Percentiles rank a stretch among this genome's conserved stretches.
Evolutionary conservation across 1,284 basidiomycete species (phyloP).

Genomic region (Rhodotorula sp.): DNA sequence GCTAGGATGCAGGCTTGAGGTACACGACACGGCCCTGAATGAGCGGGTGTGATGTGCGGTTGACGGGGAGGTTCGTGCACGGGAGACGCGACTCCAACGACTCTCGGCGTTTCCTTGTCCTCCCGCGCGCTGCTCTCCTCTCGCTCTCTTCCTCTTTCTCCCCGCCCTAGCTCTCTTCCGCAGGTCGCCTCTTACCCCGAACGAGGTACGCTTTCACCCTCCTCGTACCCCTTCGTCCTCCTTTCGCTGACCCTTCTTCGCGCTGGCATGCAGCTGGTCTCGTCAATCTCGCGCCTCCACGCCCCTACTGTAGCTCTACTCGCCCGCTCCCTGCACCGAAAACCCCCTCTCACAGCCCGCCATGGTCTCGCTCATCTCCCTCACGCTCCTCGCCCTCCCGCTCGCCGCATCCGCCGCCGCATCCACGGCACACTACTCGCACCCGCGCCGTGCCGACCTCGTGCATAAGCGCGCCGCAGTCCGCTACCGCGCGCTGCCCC

Average conservation of each 20-base stretch:
- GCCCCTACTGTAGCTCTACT: not conserved
- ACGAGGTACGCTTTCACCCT: not conserved
- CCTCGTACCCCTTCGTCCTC: not conserved
- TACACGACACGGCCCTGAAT: not conserved
- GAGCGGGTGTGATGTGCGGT: not conserved
- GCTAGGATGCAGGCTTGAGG: not conserved
- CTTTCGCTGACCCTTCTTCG: not conserved
- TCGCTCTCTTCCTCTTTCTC: not conserved
- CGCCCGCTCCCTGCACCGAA: too few relatives aligned
- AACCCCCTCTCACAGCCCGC: not conserved
- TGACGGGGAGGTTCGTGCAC: not conserved
- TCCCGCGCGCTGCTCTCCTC: not conserved
- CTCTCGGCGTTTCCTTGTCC: too few relatives aligned
- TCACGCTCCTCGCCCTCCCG: slow-evolving; percentile 1
- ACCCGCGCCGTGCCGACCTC: slow-evolving; percentile 2
- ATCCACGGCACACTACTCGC: slow-evolving; percentile 10
- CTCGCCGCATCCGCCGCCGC: slow-evolving; percentile 9
- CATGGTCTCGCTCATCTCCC: not conserved
- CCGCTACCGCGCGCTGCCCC: slow-evolving; percentile 12
- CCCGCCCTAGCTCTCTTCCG: not conserved
- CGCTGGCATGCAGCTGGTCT: slow-evolving; percentile 5
- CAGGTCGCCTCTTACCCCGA: not conserved
- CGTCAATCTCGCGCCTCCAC: not conserved
- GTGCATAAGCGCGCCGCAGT: not conserved
- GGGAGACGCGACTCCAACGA: too few relatives aligned